Evolutionary conservation across 768 basidiomycete genomes (phyloP), one percentile per base, ranked within the genome.

Genomic region (Trametes cinnabarina): DNA sequence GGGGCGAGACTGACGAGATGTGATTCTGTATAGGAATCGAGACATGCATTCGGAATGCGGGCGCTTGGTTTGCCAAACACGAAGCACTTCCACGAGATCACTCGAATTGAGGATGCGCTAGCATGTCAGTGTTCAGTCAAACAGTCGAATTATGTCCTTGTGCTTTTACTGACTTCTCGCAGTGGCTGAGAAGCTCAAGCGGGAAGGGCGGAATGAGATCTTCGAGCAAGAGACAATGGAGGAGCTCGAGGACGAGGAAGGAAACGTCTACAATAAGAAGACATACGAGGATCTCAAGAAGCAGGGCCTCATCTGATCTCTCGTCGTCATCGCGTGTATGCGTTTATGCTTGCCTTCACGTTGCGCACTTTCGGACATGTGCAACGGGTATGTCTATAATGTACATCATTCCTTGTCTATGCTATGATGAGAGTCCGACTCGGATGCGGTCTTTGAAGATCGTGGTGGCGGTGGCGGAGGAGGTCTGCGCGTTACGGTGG

Each of bases 51-150:
- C 65, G 97, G 95, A 22, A 97, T 99, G 94, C 88, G 94, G 47
- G 94, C 96, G 11, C 81, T 99, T 26, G 97, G 97, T 34, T 79
- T 99, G 56, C 97, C 97, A 1, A 98, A 98, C 64, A 98, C 96
- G 2, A 98, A 96, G 73, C 97, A 99, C 74, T 99, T 98, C 79
- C 94, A 97, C 69, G 97, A 97, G 73, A 98, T 99, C 59, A 98
- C 94, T 23, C 85, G 88, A 50, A 99, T 99, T 63, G 91, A 94
- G 67, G 97, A 99, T 76, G 97, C 95, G 0, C 83, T 99, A 55
- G 84, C 94, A 30, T 77, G 96, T 98, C 70, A 65, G 94, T 86
- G 26, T 10, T 46, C 26, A 40, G 8, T 26, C 3, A 28, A 19
- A 10, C 17, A 12, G 17, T 23, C 23, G 17, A 34, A 25, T 20